Evolutionary conservation across 1,284 basidiomycete genomes (phyloP), one percentile per base, ranked within the genome.

Genomic region (Cryptococcus sp.): DNA sequence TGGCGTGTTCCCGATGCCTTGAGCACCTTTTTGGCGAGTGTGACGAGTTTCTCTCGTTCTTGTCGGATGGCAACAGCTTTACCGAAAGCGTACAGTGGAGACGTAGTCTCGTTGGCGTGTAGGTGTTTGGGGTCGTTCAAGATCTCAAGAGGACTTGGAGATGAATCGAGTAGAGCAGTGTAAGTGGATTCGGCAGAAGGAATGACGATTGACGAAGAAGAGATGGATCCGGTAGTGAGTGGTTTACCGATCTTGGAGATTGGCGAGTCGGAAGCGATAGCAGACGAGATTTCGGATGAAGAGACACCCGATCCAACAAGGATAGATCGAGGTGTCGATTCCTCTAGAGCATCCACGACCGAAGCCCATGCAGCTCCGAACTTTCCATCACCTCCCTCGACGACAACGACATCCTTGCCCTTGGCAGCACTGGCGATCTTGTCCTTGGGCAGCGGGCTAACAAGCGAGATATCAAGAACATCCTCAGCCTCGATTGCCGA

Each of bases 121-220:
- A 91, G 84, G 19, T 86, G 80, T 16, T 81, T 76, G 0, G 91
- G 91, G 16, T 85, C 83, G 75, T 98, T 98, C 69, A 86, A 80
- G 53, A 98, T 81, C 56, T 91, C 85, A 2, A 98, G 79, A 1
- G 89, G 83, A n/a, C 86, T 83, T 4, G 70, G 66, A 66, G 98
- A 97, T 34, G 94, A 77, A 60, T 89, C 86, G 48, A 98, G 84
- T 49, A 98, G 87, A 69, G 87, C 86, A 59, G 87, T 91, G 79
- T 98, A 98, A 4, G 91, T 86, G 13, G 83, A 78, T 76, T 98
- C 94, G 72, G 97, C 90, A 68, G 85, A 85, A 28, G 92, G 91
- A 36, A 90, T 76, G 21, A 62, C 55, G 56, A 73, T 62, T 1
- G 67, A 65, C 24, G 57, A 61, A 56, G 84, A 83, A 14, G 85